Percentiles rank a stretch among this genome's conserved stretches.
Conservation (phyloP, 768 basidiomycete species). For the Leucogyrophana mollusca region DNA sequence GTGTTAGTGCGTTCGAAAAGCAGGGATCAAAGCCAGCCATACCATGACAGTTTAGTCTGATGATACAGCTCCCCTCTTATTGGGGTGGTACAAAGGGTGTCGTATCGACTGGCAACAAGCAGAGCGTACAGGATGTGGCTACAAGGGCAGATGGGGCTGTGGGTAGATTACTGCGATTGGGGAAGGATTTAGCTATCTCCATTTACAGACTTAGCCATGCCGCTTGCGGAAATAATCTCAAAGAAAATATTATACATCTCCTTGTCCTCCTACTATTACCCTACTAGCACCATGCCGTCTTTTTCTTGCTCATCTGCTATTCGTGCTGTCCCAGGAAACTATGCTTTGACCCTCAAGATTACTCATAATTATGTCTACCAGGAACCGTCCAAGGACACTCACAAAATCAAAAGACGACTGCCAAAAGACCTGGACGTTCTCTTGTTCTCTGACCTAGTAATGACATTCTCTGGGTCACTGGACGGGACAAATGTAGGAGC, state of each 20-base stretch:
- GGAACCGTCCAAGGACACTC: conserved; percentile 26
- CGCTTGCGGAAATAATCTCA: conserved; percentile 9
- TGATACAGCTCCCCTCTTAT: conserved; percentile 14
- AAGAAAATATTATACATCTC: conserved; percentile 10
- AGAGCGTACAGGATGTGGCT: conserved; percentile 18
- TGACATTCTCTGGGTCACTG: conserved; percentile 54
- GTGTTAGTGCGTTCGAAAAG: conserved; percentile 1
- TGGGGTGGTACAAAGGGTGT: conserved; percentile 10
- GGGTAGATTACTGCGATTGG: conserved; percentile 25
- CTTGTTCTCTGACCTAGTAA: conserved; percentile 45
- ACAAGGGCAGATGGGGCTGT: conserved; percentile 24
- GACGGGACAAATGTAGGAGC: conserved; percentile 42
- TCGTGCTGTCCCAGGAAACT: conserved; percentile 43
- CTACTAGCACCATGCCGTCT: conserved; percentile 29
- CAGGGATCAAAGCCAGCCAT: conserved; percentile 12
- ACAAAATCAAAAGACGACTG: conserved; percentile 31
- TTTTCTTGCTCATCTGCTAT: conserved; percentile 31
- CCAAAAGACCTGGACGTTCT: conserved; percentile 47
- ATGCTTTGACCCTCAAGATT: conserved; percentile 44
- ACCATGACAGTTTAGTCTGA: conserved; percentile 28
- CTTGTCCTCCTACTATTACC: not conserved
- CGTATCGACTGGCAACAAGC: conserved; percentile 3
- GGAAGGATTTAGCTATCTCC: conserved; percentile 7
- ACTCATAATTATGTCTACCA: conserved; percentile 41
- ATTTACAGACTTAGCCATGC: conserved; percentile 23